Conservation (phyloP, 306 rosid genomes). For the Crotalaria pallida region DNA sequence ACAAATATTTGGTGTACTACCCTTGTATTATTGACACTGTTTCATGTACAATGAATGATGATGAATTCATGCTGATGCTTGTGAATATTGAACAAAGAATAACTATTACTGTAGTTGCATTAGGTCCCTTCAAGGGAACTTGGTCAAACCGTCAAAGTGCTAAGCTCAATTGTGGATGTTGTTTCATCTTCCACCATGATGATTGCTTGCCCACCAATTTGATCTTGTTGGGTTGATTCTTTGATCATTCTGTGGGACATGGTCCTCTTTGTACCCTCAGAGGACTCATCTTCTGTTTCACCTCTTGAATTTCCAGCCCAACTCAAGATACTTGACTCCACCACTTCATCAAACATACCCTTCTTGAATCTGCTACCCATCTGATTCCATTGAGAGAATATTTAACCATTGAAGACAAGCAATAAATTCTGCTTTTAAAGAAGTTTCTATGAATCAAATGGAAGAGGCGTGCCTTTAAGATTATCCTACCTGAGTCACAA, state of each 20-base stretch:
- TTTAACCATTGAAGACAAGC: background rate
- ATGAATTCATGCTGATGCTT: conserved; percentile 9
- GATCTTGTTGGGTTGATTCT: conserved; percentile 29
- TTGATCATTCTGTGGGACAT: conserved; percentile 16
- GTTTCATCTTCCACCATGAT: conserved; percentile 22
- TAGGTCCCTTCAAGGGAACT: conserved; percentile 11
- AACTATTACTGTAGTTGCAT: background rate
- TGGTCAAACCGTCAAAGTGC: background rate
- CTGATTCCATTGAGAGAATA: conserved; percentile 32
- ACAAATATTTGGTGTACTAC: background rate
- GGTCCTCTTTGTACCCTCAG: background rate
- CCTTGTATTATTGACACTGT: background rate
- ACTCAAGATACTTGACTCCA: background rate
- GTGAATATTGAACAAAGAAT: conserved; percentile 1
- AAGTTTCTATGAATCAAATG: background rate
- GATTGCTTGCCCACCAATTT: conserved; percentile 31
- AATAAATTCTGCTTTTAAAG: background rate
- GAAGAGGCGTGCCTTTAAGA: background rate
- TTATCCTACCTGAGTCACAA: conserved; percentile 71
- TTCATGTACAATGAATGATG: conserved; percentile 3
- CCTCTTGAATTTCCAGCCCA: background rate
- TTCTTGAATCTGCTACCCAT: conserved; percentile 59
- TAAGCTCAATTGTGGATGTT: conserved; percentile 29
- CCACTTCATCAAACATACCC: background rate
- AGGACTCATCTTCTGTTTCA: background rate